phyloP scores from a whole-genome alignment of 257 asterid species.

The Przewalskia tangutica region DNA sequence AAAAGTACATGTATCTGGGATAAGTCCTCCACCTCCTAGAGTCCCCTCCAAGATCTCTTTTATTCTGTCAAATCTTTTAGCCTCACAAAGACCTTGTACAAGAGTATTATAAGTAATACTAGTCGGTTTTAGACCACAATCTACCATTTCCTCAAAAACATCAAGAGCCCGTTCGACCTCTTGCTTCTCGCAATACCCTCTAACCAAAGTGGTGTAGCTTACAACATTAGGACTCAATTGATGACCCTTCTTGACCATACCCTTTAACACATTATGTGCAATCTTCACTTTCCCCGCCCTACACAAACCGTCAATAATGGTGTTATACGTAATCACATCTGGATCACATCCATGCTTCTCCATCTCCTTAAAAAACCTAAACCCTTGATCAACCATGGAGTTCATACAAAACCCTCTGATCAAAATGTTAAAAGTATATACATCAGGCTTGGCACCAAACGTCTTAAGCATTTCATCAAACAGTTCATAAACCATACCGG shows the following conservation, averaged over 20 bases:
- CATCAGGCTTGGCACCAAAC: conserved; percentile 70
- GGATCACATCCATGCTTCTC: conserved; percentile 48
- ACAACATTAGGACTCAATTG: conserved; percentile 66
- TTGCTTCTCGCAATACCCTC: conserved; percentile 66
- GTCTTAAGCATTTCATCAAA: conserved; percentile 82
- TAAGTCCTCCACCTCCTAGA: conserved; percentile 31
- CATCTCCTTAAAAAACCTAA: conserved; percentile 68
- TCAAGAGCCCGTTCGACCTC: conserved; percentile 43
- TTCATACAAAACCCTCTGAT: conserved; percentile 73
- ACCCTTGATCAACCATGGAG: conserved; percentile 61
- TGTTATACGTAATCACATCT: conserved; percentile 58
- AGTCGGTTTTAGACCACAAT: conserved; percentile 44
- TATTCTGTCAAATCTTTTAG: conserved; percentile 36
- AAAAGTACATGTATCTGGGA: conserved; percentile 69
- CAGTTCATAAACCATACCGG: conserved; percentile 43
- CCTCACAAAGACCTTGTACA: conserved; percentile 64
- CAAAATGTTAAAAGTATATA: conserved; percentile 55
- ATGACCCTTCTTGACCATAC: conserved; percentile 49
- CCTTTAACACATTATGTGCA: conserved; percentile 56
- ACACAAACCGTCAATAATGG: conserved; percentile 78
- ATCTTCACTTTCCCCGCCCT: conserved; percentile 54
- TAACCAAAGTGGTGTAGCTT: conserved; percentile 72
- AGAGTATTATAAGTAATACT: conserved; percentile 55
- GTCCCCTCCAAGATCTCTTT: conserved; percentile 40
- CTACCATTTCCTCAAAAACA: conserved; percentile 48